Evolutionary conservation across 352 stramenopile species (phyloP).

Genomic region (Pythium brassicae): DNA sequence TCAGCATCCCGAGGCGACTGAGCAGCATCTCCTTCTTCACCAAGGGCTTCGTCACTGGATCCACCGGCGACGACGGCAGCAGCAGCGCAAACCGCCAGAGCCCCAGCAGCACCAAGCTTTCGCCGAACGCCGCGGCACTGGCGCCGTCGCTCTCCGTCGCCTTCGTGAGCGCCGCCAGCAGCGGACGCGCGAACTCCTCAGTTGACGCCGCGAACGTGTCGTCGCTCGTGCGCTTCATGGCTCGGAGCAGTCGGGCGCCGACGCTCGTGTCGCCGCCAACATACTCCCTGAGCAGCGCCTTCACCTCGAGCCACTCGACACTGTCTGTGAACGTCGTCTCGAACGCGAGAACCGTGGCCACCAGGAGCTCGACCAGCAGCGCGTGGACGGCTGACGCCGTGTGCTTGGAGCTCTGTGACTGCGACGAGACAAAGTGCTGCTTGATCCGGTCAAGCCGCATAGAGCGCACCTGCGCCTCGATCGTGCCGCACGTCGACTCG

Average conservation of each 20-base stretch:
- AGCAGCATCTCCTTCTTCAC: slow-evolving; percentile 93
- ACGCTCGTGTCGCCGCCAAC: neutral
- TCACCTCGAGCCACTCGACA: slow-evolving; percentile 23
- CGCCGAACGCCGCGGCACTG: slow-evolving; percentile 28
- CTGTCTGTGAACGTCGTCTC: slow-evolving; percentile 28
- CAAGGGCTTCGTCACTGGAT: slow-evolving; percentile 92
- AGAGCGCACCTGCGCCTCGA: slow-evolving; percentile 45
- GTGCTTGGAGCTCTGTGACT: slow-evolving; percentile 13
- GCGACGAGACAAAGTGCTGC: slow-evolving; percentile 28
- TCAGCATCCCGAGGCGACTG: slow-evolving; percentile 73
- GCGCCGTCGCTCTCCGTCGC: neutral
- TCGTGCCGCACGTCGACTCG: slow-evolving; percentile 48
- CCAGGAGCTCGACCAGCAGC: slow-evolving; percentile 42
- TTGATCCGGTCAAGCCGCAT: slow-evolving; percentile 48
- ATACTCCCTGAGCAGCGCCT: slow-evolving; percentile 8
- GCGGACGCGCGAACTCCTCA: slow-evolving; percentile 9
- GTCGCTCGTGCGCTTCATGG: slow-evolving; percentile 16
- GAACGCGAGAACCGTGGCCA: slow-evolving; percentile 55
- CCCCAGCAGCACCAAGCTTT: slow-evolving; percentile 89
- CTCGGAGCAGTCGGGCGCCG: slow-evolving; percentile 1
- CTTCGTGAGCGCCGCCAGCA: slow-evolving; percentile 6
- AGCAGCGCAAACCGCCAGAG: slow-evolving; percentile 92
- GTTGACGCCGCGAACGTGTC: slow-evolving; percentile 9
- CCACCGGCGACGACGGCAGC: slow-evolving; percentile 92
- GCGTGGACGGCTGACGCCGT: slow-evolving; percentile 17